Percentiles rank a stretch among this genome's conserved stretches.
Evolutionary conservation across 345 rosid genomes (phyloP).

Genomic region (Salix dunnii): DNA sequence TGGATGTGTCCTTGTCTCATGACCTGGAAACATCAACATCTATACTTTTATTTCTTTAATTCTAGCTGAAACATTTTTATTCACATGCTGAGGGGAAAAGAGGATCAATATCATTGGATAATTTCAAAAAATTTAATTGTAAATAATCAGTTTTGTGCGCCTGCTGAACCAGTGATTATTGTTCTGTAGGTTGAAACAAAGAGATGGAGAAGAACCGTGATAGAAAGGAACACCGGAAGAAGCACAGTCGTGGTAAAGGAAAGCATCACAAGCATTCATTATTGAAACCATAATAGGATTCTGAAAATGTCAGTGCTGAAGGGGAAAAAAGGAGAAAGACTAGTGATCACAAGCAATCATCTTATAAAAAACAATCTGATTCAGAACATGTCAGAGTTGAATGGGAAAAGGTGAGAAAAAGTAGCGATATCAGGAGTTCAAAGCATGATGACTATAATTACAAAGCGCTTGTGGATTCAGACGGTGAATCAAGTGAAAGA

Average conservation of each 20-base stretch:
- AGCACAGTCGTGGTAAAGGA: constrained; percentile 29
- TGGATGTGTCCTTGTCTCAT: not conserved
- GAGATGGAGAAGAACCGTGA: constrained; percentile 37
- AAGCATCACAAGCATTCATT: constrained; percentile 50
- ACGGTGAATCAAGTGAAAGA: constrained; percentile 42
- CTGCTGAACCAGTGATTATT: not conserved
- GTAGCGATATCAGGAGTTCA: constrained; percentile 19
- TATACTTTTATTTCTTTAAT: not conserved
- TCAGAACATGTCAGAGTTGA: constrained; percentile 33
- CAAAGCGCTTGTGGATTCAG: constrained; percentile 27
- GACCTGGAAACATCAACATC: not conserved
- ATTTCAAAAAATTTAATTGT: not conserved
- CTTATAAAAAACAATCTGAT: constrained; percentile 28
- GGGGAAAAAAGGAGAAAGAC: constrained; percentile 30
- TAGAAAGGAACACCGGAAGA: constrained; percentile 30
- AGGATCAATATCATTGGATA: not conserved
- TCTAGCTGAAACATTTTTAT: not conserved
- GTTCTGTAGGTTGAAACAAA: constrained; percentile 43
- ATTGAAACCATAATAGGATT: constrained; percentile 13
- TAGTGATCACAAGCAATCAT: constrained; percentile 35
- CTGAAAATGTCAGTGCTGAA: constrained; percentile 31
- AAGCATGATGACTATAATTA: constrained; percentile 23
- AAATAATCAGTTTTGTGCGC: not conserved
- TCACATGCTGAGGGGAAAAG: not conserved
- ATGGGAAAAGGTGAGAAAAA: constrained; percentile 31